These are phyloP conservation scores for Quercus agrifolia DNA, from an alignment of 306 rosid genomes.

Conservation along the genomic window DNA sequence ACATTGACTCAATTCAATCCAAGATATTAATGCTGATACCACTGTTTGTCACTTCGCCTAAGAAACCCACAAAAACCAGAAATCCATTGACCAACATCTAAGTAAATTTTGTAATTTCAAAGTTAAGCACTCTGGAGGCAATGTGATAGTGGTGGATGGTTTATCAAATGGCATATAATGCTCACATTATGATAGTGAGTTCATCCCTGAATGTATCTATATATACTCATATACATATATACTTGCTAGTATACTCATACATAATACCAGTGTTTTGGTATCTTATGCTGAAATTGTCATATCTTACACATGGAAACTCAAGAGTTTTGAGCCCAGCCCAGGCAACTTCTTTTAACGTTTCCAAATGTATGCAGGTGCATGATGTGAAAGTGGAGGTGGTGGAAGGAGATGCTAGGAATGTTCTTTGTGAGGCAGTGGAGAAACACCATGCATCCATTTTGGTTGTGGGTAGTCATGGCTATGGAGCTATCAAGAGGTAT, in stretches of 20 bases:
- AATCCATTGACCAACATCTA: background rate
- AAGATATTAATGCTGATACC: too few species aligned
- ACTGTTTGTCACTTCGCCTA: too few species aligned
- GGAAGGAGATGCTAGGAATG: constrained; percentile 76
- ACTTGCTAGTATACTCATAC: background rate
- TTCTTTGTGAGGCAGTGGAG: constrained; percentile 69
- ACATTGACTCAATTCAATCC: too few species aligned
- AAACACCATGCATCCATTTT: constrained; percentile 63
- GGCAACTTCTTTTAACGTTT: background rate
- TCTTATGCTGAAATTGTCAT: background rate
- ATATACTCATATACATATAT: too few species aligned
- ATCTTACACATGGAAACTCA: background rate
- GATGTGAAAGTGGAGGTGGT: constrained; percentile 41
- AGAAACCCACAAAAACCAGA: too few species aligned
- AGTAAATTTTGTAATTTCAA: background rate
- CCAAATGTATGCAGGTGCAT: constrained; percentile 26
- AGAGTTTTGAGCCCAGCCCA: background rate
- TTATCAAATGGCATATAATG: background rate
- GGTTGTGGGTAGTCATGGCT: constrained; percentile 79
- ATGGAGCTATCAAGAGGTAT: constrained; percentile 74
- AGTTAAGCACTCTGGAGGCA: background rate
- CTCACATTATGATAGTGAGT: background rate
- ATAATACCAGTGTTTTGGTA: background rate
- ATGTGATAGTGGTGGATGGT: background rate
- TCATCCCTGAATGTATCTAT: background rate